These are phyloP conservation scores for Termitomyces sp. DNA, from an alignment of 768 basidiomycete species.

Conservation along the genomic window DNA sequence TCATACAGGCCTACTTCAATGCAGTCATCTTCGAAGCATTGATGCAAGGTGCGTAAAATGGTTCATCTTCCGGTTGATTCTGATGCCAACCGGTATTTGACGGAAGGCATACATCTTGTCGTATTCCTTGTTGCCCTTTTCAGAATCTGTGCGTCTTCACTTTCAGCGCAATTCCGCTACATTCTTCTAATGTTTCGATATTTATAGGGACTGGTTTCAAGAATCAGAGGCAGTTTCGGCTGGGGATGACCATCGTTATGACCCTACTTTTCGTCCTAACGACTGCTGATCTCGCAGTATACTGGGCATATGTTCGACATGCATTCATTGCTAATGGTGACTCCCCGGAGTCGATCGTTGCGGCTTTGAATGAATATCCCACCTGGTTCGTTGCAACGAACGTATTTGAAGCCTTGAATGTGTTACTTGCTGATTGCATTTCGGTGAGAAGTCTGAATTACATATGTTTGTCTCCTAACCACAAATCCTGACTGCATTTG, in stretches of 20 bases:
- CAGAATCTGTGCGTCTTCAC: not conserved
- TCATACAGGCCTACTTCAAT: not conserved
- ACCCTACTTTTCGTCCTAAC: not conserved
- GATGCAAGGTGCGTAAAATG: not conserved
- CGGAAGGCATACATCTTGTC: not conserved
- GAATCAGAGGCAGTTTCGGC: not conserved
- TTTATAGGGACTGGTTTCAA: not conserved
- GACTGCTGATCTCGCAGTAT: not conserved
- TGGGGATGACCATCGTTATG: not conserved
- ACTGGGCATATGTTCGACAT: slow-evolving; percentile 1
- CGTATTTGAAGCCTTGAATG: not conserved
- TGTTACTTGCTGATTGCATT: not conserved
- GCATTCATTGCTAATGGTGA: slow-evolving; percentile 1
- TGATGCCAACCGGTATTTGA: not conserved
- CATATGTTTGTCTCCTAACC: not conserved
- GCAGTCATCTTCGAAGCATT: not conserved
- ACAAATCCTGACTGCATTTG: not conserved
- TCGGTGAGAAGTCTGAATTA: not conserved
- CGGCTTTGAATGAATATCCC: not conserved
- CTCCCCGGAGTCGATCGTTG: not conserved
- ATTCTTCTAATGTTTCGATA: not conserved
- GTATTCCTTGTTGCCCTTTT: not conserved
- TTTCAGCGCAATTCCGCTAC: not conserved
- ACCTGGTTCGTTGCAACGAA: not conserved
- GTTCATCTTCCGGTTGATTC: no score